phyloP scores from a whole-genome alignment of 78 protist species.

The Monosiga brevicollis region DNA sequence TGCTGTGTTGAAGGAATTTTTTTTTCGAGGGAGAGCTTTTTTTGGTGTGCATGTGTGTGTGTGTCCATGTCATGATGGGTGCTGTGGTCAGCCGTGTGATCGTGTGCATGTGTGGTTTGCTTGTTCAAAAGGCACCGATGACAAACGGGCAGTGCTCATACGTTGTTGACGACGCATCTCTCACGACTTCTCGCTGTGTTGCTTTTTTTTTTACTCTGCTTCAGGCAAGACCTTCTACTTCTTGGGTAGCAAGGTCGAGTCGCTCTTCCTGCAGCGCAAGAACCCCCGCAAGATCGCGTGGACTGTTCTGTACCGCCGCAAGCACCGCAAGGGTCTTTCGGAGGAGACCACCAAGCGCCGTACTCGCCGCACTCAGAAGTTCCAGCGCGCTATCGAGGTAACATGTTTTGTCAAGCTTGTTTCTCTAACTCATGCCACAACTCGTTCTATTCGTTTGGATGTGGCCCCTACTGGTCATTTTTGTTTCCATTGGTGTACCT shows the following conservation, averaged over 20 bases:
- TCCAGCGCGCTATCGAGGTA: slow-evolving; percentile 24
- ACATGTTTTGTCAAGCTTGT: no score
- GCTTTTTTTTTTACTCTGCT: background rate
- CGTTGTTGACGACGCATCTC: background rate
- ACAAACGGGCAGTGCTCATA: background rate
- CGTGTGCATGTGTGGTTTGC: background rate
- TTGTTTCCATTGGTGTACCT: background rate
- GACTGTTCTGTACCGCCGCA: slow-evolving; percentile 50
- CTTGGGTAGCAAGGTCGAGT: slow-evolving; percentile 30
- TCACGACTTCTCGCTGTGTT: background rate
- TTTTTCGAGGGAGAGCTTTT: no score
- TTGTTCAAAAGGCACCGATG: background rate
- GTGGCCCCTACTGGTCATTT: no score
- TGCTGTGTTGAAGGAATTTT: no score
- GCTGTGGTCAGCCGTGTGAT: background rate
- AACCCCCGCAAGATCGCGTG: slow-evolving; percentile 43
- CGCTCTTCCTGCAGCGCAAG: slow-evolving; percentile 26
- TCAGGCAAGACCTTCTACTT: slow-evolving; percentile 14
- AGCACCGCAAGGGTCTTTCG: slow-evolving; percentile 38
- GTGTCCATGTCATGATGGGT: no score
- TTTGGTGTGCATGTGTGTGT: no score
- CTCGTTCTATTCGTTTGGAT: no score
- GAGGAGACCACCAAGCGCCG: slow-evolving; percentile 19
- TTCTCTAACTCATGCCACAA: no score
- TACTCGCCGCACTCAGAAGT: slow-evolving; percentile 33